phyloP scores from a whole-genome alignment of 2,329 filamentous ascomycete genomes.

The Cladophialophora psammophila region DNA sequence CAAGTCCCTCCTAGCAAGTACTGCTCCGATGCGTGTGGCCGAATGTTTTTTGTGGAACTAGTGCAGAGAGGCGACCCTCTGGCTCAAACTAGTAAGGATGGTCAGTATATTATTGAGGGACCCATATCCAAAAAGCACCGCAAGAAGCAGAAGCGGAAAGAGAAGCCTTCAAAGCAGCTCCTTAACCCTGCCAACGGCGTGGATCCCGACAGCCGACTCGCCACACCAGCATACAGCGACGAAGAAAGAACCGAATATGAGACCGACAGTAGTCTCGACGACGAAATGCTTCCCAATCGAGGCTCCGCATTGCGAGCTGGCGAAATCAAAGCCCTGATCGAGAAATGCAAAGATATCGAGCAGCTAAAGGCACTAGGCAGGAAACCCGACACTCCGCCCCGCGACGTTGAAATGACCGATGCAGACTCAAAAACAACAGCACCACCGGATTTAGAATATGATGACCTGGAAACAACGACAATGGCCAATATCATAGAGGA shows the following conservation, averaged over 20 bases:
- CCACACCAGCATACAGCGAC: slow-evolving; percentile 42
- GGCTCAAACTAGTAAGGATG: slow-evolving; percentile 34
- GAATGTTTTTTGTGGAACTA: slow-evolving; percentile 48
- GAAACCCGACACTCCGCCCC: slow-evolving; percentile 41
- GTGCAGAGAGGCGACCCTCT: slow-evolving; percentile 36
- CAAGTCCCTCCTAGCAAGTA: slow-evolving; percentile 55
- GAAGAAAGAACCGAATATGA: slow-evolving; percentile 43
- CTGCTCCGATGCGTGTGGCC: slow-evolving; percentile 58
- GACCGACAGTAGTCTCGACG: slow-evolving; percentile 43
- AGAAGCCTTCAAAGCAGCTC: slow-evolving; percentile 21
- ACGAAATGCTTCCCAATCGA: slow-evolving; percentile 41
- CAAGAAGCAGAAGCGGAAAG: slow-evolving; percentile 34
- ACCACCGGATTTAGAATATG: slow-evolving; percentile 40
- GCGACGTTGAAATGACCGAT: slow-evolving; percentile 32
- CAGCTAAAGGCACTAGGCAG: slow-evolving; percentile 37
- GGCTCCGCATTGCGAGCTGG: slow-evolving; percentile 37
- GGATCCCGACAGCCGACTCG: slow-evolving; percentile 38
- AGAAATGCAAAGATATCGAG: slow-evolving; percentile 36
- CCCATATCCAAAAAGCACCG: slow-evolving; percentile 44
- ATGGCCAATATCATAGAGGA: slow-evolving; percentile 48
- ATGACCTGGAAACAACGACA: slow-evolving; percentile 49
- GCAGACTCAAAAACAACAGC: slow-evolving; percentile 36
- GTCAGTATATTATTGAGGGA: slow-evolving; percentile 45
- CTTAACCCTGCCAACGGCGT: slow-evolving; percentile 25
- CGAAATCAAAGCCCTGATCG: slow-evolving; percentile 38